Conservation (phyloP, 164 flowering plant genomes). For the Magnolia sinica region DNA sequence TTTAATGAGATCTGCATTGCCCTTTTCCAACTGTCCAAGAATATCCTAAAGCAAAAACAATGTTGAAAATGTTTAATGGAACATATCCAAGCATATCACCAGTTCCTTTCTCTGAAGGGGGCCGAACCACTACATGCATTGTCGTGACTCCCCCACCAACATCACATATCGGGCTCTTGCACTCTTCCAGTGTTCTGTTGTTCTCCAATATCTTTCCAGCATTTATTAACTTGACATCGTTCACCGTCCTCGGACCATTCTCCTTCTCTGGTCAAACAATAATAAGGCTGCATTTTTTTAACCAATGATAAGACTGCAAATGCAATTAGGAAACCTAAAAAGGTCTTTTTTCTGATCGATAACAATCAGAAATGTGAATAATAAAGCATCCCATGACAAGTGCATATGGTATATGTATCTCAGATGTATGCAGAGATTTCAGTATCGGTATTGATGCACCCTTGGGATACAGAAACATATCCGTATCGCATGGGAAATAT, state of each 20-base stretch:
- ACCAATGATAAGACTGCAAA: too few relatives aligned
- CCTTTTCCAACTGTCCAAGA: background rate
- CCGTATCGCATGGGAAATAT: too few relatives aligned
- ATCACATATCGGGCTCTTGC: slow-evolving; percentile 69
- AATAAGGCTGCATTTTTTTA: background rate
- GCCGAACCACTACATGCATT: slow-evolving; percentile 82
- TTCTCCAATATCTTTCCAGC: slow-evolving; percentile 83
- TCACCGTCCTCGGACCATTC: slow-evolving; percentile 78
- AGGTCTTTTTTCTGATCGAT: too few relatives aligned
- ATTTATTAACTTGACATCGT: slow-evolving; percentile 73
- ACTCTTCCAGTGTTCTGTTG: slow-evolving; percentile 69
- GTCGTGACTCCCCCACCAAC: slow-evolving; percentile 80
- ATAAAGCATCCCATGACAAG: too few relatives aligned
- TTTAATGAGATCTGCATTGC: background rate
- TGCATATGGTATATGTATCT: too few relatives aligned
- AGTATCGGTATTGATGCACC: too few relatives aligned
- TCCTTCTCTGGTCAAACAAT: slow-evolving; percentile 50
- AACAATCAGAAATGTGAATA: too few relatives aligned
- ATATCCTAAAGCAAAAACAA: background rate
- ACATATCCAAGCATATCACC: slow-evolving; percentile 1
- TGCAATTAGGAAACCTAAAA: too few relatives aligned
- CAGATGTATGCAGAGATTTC: too few relatives aligned
- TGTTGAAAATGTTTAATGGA: background rate
- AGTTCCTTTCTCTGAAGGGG: slow-evolving; percentile 62
- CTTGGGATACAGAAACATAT: too few relatives aligned